Evolutionary conservation across 805 yeast species (phyloP).

Genomic region (Yarrowia sp.): DNA sequence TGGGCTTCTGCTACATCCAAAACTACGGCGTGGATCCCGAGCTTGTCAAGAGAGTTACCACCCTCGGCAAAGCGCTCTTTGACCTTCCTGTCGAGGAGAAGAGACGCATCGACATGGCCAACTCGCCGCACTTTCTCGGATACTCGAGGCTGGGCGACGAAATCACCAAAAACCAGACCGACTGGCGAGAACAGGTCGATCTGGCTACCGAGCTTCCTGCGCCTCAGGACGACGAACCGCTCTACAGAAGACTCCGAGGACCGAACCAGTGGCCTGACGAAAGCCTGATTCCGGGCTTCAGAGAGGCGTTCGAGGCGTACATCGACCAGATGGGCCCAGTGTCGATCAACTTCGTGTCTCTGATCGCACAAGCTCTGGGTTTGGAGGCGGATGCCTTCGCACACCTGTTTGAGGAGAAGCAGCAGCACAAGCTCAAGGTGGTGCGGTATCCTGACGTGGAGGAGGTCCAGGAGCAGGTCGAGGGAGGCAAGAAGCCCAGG

Average conservation of each 20-base stretch:
- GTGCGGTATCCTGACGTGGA: slow-evolving; percentile 10
- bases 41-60: background rate
- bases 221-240: slow-evolving; percentile 29
- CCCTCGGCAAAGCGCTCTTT: background rate
- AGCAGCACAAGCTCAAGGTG: slow-evolving; percentile 25
- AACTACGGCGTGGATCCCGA: background rate
- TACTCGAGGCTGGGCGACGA: slow-evolving; percentile 19
- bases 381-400: slow-evolving; percentile 5
- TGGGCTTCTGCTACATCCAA: slow-evolving; percentile 15
- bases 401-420: background rate
- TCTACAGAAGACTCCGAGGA: slow-evolving; percentile 4
- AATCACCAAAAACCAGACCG: slow-evolving; percentile 9
- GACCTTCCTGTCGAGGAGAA: background rate
- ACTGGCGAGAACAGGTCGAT: slow-evolving; percentile 26
- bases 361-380: slow-evolving; percentile 20
- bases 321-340: slow-evolving; percentile 16
- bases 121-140: slow-evolving; percentile 22
- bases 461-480: background rate
- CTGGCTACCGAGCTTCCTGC: slow-evolving; percentile 32
- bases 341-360: background rate
- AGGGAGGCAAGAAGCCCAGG: background rate
- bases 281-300: background rate
- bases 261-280: slow-evolving; percentile 26
- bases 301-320: background rate
- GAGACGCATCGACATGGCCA: slow-evolving; percentile 14